phyloP scores from a whole-genome alignment of 2,329 filamentous ascomycete genomes.

The Fusarium coffeatum region DNA sequence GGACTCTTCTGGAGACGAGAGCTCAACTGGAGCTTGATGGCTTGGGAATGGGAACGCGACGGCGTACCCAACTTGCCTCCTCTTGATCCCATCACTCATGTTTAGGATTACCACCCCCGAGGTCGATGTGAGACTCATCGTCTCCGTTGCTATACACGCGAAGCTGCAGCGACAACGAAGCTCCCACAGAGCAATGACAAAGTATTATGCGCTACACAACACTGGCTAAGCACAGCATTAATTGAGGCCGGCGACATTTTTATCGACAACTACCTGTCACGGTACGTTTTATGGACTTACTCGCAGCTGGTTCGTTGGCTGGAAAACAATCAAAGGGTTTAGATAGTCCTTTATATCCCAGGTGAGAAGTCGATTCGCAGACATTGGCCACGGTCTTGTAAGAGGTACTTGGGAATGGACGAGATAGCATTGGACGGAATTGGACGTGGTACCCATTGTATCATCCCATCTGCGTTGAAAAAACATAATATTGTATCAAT shows the following conservation, averaged over 20 bases:
- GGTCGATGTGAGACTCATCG: conserved; percentile 52
- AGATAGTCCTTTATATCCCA: conserved; percentile 61
- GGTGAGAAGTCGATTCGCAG: conserved; percentile 38
- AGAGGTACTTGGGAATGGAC: conserved; percentile 41
- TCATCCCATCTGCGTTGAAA: conserved; percentile 18
- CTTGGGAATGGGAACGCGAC: conserved; percentile 77
- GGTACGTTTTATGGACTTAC: conserved; percentile 38
- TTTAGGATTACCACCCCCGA: conserved; percentile 59
- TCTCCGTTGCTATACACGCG: conserved; percentile 28
- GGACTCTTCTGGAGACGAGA: conserved; percentile 79
- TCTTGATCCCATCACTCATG: conserved; percentile 64
- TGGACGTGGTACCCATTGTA: conserved; percentile 24
- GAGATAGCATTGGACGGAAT: conserved; percentile 32
- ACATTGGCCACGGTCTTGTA: conserved; percentile 37
- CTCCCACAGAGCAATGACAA: conserved; percentile 29
- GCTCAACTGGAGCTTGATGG: conserved; percentile 86
- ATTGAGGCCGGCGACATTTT: conserved; percentile 18
- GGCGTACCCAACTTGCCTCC: conserved; percentile 52
- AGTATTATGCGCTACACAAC: conserved; percentile 28
- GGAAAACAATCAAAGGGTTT: conserved; percentile 59
- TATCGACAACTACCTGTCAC: conserved; percentile 18
- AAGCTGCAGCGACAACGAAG: conserved; percentile 25
- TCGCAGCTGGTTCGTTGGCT: conserved; percentile 44
- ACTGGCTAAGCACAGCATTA: conserved; percentile 17
- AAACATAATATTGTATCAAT: conserved; percentile 33